A percentile compares a stretch with the other conserved stretches of the same genome.
Evolutionary conservation across 371 early-diverging fungal species (phyloP).

Genomic region (Chytridium lagenaria): DNA sequence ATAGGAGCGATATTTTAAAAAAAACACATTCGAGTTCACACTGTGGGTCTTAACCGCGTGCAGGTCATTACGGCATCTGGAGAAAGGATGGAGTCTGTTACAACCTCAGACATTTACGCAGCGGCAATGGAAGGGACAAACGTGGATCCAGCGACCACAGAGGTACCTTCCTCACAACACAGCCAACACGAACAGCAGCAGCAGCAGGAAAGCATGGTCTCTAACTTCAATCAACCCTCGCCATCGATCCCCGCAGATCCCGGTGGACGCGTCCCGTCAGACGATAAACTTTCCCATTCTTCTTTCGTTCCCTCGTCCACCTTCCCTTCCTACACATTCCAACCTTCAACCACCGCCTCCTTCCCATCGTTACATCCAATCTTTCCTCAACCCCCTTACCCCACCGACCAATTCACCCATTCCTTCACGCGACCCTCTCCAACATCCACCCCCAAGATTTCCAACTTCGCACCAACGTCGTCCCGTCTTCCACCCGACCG

Average conservation of each 20-base stretch:
- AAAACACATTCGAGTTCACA: conserved; percentile 6
- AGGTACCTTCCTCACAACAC: too few species aligned
- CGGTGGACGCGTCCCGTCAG: background rate
- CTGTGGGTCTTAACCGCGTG: background rate
- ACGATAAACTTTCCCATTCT: too few species aligned
- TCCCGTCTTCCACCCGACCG: background rate
- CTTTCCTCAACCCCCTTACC: background rate
- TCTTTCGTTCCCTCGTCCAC: too few species aligned
- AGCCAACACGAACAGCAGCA: too few species aligned
- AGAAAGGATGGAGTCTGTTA: background rate
- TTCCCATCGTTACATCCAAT: background rate
- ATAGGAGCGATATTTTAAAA: conserved; percentile 11
- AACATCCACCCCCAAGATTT: background rate
- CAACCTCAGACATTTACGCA: background rate
- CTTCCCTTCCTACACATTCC: too few species aligned
- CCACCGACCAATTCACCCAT: background rate
- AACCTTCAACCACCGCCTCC: background rate
- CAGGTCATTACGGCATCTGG: background rate
- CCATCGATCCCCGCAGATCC: background rate
- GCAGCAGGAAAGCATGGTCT: too few species aligned
- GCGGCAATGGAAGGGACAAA: background rate
- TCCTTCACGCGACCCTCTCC: background rate
- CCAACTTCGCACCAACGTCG: background rate
- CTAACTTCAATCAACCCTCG: background rate
- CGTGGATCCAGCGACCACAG: background rate